These are phyloP conservation scores for Psilocybe tampanensis DNA, from an alignment of 768 basidiomycete genomes.

Conservation along the genomic window DNA sequence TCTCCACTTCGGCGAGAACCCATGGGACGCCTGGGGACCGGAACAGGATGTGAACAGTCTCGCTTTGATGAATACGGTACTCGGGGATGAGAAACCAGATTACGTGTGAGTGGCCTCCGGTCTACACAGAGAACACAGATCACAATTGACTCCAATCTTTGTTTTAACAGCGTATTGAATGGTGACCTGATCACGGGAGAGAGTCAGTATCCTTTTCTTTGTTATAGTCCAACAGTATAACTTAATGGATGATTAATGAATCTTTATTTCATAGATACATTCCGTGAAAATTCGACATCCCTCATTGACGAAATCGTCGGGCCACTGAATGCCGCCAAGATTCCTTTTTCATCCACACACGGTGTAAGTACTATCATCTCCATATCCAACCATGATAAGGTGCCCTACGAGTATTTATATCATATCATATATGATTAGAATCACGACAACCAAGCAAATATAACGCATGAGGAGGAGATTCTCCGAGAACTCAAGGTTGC, in stretches of 20 bases:
- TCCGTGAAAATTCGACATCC: slow-evolving; percentile 64
- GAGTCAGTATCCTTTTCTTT: slow-evolving; percentile 36
- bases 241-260: no score
- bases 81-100: slow-evolving; percentile 63
- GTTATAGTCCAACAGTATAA: no score
- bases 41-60: slow-evolving; percentile 67
- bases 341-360: slow-evolving; percentile 71
- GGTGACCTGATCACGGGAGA: slow-evolving; percentile 79
- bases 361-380: slow-evolving; percentile 63
- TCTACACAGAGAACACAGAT: background rate
- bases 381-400: background rate
- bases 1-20: slow-evolving; percentile 76
- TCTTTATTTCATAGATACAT: slow-evolving; percentile 48
- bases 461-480: slow-evolving; percentile 70
- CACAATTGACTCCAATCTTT: background rate
- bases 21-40: slow-evolving; percentile 69
- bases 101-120: slow-evolving; percentile 57
- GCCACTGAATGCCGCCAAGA: slow-evolving; percentile 54
- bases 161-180: slow-evolving; percentile 57
- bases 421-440: slow-evolving; percentile 43
- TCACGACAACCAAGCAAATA: slow-evolving; percentile 74
- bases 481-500: slow-evolving; percentile 59
- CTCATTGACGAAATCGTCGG: slow-evolving; percentile 66
- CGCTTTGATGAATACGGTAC: slow-evolving; percentile 55
- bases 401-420: no score